These are phyloP conservation scores for Auricularia heimuer DNA, from an alignment of 768 basidiomycete genomes.

Conservation along the genomic window DNA sequence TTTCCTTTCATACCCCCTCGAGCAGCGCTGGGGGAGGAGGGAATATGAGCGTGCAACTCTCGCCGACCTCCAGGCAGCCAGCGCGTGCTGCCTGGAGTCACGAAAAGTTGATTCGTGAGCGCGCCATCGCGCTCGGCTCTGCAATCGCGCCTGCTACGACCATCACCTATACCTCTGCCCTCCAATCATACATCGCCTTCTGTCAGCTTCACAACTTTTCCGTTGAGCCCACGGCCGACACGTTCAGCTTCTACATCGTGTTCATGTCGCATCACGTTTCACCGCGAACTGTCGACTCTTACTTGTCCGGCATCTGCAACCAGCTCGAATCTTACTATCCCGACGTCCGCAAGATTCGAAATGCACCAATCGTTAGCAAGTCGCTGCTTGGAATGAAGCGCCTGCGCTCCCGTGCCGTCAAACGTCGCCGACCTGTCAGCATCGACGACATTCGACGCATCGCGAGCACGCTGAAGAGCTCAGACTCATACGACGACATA, in stretches of 20 bases:
- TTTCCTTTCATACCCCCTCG: constrained; percentile 13
- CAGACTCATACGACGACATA: constrained; percentile 15
- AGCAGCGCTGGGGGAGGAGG: constrained; percentile 9
- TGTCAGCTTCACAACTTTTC: constrained; percentile 22
- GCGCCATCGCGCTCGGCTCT: constrained; percentile 23
- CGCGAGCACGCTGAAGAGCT: constrained; percentile 16
- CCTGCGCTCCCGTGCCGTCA: constrained; percentile 9
- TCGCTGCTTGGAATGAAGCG: constrained; percentile 25
- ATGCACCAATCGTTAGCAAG: constrained; percentile 16
- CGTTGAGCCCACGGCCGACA: constrained; percentile 28
- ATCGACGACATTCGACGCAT: constrained; percentile 9
- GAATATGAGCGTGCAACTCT: constrained; percentile 10
- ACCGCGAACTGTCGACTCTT: constrained; percentile 24
- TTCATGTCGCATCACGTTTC: constrained; percentile 30
- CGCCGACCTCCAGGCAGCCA: constrained; percentile 20
- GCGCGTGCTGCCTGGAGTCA: constrained; percentile 23
- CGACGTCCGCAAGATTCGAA: constrained; percentile 13
- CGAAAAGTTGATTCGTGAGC: constrained; percentile 23
- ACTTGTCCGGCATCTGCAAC: constrained; percentile 30
- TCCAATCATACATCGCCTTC: constrained; percentile 31
- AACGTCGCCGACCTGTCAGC: constrained; percentile 21
- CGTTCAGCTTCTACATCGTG: constrained; percentile 25
- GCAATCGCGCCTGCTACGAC: constrained; percentile 19
- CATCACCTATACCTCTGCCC: constrained; percentile 15
- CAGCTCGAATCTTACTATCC: constrained; percentile 25